Conservation (phyloP, 148 eudicot genomes). For the Arbutus unedo region DNA sequence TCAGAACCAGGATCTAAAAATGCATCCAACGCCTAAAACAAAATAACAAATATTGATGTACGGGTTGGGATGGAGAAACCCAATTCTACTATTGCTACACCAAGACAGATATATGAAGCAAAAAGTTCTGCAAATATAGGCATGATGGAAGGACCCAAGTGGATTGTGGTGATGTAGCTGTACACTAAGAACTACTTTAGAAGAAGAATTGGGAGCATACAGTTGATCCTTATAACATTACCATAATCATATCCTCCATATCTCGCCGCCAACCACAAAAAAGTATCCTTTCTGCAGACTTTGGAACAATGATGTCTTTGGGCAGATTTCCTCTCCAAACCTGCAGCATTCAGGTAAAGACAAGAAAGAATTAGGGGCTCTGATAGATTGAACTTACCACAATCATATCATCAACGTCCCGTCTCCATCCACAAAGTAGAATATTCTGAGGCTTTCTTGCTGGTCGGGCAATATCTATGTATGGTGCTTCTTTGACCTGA, state of each 20-base stretch:
- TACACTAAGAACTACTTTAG: slow-evolving; percentile 11
- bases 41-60: slow-evolving; percentile 3
- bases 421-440: slow-evolving; percentile 68
- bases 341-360: slow-evolving; percentile 57
- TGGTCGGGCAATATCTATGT: slow-evolving; percentile 46
- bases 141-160: slow-evolving; percentile 5
- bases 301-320: slow-evolving; percentile 34
- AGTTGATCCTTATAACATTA: slow-evolving; percentile 30
- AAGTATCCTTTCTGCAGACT: slow-evolving; percentile 49
- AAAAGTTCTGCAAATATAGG: not conserved
- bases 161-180: not conserved
- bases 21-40: slow-evolving; percentile 51
- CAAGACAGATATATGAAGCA: slow-evolving; percentile 4
- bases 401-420: slow-evolving; percentile 72
- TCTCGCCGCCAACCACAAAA: slow-evolving; percentile 67
- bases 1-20: slow-evolving; percentile 46
- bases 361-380: slow-evolving; percentile 47
- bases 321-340: slow-evolving; percentile 53
- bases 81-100: not conserved
- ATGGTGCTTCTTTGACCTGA: slow-evolving; percentile 63
- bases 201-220: slow-evolving; percentile 20
- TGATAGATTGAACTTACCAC: slow-evolving; percentile 48
- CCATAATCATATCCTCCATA: slow-evolving; percentile 65
- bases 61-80: not conserved
- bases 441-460: slow-evolving; percentile 67